Conservation (phyloP, 495 filamentous ascomycete genomes). For the Glutinoglossum americanum region DNA sequence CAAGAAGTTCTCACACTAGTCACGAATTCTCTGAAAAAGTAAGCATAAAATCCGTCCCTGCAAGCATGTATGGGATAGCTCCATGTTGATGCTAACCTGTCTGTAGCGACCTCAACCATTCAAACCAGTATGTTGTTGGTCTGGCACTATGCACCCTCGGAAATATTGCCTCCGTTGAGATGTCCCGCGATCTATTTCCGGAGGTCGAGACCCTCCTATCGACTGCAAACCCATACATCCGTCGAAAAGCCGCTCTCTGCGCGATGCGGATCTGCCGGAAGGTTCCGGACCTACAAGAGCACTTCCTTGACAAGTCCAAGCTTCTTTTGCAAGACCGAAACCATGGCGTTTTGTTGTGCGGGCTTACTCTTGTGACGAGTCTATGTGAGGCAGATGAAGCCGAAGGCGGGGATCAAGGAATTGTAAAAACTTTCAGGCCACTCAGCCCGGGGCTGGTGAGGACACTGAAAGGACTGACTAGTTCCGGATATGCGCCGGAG, state of each 20-base stretch:
- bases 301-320: slow-evolving; percentile 87
- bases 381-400: slow-evolving; percentile 86
- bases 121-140: slow-evolving; percentile 95
- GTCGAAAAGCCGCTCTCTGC: slow-evolving; percentile 92
- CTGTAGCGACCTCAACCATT: slow-evolving; percentile 75
- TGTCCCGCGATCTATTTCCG: slow-evolving; percentile 93
- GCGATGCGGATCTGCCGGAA: slow-evolving; percentile 99
- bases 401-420: slow-evolving; percentile 63
- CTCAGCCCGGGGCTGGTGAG: slow-evolving; percentile 62
- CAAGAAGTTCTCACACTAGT: slow-evolving; percentile 94
- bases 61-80: not conserved
- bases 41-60: slow-evolving; percentile 9
- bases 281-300: slow-evolving; percentile 89
- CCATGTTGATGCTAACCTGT: not conserved
- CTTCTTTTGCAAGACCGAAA: slow-evolving; percentile 76
- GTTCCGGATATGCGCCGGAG: slow-evolving; percentile 91
- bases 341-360: slow-evolving; percentile 84
- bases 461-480: slow-evolving; percentile 72
- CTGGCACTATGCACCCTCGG: slow-evolving; percentile 87
- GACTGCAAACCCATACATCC: slow-evolving; percentile 88
- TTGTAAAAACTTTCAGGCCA: slow-evolving; percentile 76
- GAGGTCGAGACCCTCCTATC: slow-evolving; percentile 82
- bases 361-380: slow-evolving; percentile 74
- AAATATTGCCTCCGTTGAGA: slow-evolving; percentile 93
- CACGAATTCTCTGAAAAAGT: slow-evolving; percentile 96